A percentile compares a stretch with the other conserved stretches of the same genome.
These are phyloP conservation scores for Pelargonium nanum DNA, from an alignment of 345 rosid species.

Conservation along the genomic window DNA sequence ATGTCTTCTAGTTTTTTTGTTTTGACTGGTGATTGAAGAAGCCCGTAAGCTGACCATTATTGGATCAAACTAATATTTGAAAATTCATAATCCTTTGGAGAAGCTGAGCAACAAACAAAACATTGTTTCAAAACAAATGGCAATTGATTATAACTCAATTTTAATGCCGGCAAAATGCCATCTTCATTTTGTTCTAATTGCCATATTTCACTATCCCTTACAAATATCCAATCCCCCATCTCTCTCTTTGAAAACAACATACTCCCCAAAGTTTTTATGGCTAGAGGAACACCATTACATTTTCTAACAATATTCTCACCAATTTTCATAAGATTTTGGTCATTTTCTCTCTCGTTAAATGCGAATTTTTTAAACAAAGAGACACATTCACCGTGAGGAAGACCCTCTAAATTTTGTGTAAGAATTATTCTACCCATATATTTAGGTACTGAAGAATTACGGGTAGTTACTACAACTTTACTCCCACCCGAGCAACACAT, in stretches of 20 bases:
- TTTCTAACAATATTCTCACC: too few species aligned
- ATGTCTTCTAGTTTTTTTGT: slow-evolving; percentile 2
- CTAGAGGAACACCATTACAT: too few species aligned
- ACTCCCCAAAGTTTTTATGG: too few species aligned
- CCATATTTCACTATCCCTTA: slow-evolving; percentile 9
- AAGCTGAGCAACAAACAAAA: slow-evolving; percentile 16
- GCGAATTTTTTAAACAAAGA: too few species aligned
- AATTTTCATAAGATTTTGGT: too few species aligned
- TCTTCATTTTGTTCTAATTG: background rate
- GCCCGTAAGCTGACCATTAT: slow-evolving; percentile 24
- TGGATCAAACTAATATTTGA: slow-evolving; percentile 12
- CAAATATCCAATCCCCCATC: background rate
- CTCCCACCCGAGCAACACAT: background rate
- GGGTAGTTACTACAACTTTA: slow-evolving; percentile 1
- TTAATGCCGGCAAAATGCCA: background rate
- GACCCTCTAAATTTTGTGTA: background rate
- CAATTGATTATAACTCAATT: too few species aligned
- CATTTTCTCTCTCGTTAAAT: too few species aligned
- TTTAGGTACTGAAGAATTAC: background rate
- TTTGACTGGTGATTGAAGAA: slow-evolving; percentile 6
- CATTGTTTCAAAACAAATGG: slow-evolving; percentile 20
- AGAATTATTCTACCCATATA: background rate
- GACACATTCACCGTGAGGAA: background rate
- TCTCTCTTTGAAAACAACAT: too few species aligned
- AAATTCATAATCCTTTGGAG: slow-evolving; percentile 16